Evolutionary conservation across 148 eudicot species (phyloP).

Genomic region (Salicornia ramosissima): DNA sequence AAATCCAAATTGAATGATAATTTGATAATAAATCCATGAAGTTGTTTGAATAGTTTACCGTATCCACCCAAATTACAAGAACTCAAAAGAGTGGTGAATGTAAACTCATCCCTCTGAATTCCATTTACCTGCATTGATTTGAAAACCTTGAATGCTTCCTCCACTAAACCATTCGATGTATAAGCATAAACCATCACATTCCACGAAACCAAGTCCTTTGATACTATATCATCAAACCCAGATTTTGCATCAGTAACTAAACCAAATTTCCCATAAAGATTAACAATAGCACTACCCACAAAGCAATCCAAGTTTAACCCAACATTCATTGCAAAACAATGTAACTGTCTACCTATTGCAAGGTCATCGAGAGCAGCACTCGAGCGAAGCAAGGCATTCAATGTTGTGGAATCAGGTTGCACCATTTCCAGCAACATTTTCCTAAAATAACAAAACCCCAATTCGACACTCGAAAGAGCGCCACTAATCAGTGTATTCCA

Average conservation of each 20-base stretch:
- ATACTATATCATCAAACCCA: slow-evolving; percentile 39
- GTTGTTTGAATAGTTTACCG: slow-evolving; percentile 40
- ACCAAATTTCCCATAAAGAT: slow-evolving; percentile 47
- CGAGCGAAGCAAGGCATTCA: slow-evolving; percentile 36
- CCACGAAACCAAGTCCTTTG: slow-evolving; percentile 55
- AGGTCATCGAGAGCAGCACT: slow-evolving; percentile 26
- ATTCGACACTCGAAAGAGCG: slow-evolving; percentile 6
- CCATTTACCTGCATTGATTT: slow-evolving; percentile 38
- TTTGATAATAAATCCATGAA: slow-evolving; percentile 44
- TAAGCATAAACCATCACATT: slow-evolving; percentile 55
- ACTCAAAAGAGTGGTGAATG: slow-evolving; percentile 45
- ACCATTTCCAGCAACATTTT: slow-evolving; percentile 42
- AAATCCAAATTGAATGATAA: slow-evolving; percentile 42
- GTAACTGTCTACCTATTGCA: slow-evolving; percentile 36
- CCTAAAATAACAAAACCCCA: slow-evolving; percentile 45
- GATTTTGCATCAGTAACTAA: slow-evolving; percentile 37
- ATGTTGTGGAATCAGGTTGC: slow-evolving; percentile 39
- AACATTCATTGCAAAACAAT: slow-evolving; percentile 35
- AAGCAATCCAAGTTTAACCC: slow-evolving; percentile 38
- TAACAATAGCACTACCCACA: slow-evolving; percentile 41
- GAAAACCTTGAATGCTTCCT: slow-evolving; percentile 39
- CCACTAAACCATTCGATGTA: slow-evolving; percentile 29
- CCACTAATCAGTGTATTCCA: slow-evolving; percentile 54
- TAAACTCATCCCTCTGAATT: slow-evolving; percentile 49
- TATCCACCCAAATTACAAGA: slow-evolving; percentile 34